Conservation (phyloP, 148 eudicot species). For the Nepenthes gracilis region DNA sequence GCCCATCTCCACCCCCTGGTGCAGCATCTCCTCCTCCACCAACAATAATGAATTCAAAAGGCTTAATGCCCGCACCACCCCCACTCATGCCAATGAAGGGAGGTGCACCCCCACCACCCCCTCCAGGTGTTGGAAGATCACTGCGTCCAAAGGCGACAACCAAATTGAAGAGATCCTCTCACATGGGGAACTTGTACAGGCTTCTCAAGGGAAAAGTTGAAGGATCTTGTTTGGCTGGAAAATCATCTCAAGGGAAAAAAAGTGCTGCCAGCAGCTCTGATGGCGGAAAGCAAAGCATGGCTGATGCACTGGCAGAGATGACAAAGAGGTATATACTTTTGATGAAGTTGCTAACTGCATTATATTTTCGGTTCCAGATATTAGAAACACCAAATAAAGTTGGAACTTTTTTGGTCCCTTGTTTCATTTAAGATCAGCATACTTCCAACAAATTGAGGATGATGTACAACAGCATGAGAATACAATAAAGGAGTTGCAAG, state of each 20-base stretch:
- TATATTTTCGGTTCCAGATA: background rate
- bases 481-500: constrained; percentile 53
- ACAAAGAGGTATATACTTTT: constrained; percentile 57
- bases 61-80: constrained; percentile 38
- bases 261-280: constrained; percentile 20
- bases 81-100: constrained; percentile 32
- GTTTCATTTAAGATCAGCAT: constrained; percentile 50
- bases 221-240: constrained; percentile 58
- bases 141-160: constrained; percentile 55
- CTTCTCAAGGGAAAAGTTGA: constrained; percentile 83
- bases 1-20: constrained; percentile 16
- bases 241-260: constrained; percentile 45
- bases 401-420: background rate
- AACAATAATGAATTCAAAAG: constrained; percentile 19
- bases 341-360: background rate
- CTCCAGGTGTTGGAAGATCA: constrained; percentile 33
- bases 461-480: constrained; percentile 65
- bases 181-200: constrained; percentile 80
- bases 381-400: background rate
- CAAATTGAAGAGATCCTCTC: constrained; percentile 81
- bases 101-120: constrained; percentile 66
- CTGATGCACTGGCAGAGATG: constrained; percentile 97
- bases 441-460: constrained; percentile 86
- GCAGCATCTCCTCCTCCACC: constrained; percentile 33
- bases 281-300: constrained; percentile 88